These are phyloP conservation scores for Rhododendron williamsianum DNA, from an alignment of 148 eudicot genomes.

Conservation along the genomic window DNA sequence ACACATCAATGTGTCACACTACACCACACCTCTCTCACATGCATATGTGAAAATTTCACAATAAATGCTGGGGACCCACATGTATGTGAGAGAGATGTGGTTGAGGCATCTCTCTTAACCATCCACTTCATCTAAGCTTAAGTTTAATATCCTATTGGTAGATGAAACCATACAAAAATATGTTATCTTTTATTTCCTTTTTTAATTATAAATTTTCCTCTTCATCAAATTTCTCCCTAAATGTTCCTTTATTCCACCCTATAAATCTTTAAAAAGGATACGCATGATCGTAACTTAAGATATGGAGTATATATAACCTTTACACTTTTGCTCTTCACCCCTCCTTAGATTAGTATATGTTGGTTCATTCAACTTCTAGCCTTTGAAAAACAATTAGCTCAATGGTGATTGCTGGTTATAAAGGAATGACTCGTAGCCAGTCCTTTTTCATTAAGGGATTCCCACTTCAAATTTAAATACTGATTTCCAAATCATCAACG, in stretches of 20 bases:
- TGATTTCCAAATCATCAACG: background rate
- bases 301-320: background rate
- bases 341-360: background rate
- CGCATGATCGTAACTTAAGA: background rate
- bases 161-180: background rate
- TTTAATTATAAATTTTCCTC: no score
- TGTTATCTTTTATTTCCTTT: no score
- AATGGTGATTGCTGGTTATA: background rate
- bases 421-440: background rate
- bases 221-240: no score
- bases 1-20: no score
- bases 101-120: no score
- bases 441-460: background rate
- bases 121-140: background rate
- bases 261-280: background rate
- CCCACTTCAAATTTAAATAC: background rate
- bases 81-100: no score
- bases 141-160: background rate
- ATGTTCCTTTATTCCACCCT: background rate
- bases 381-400: no score
- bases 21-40: no score
- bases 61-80: no score
- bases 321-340: background rate
- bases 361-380: background rate
- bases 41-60: no score